Evolutionary conservation across 805 yeast species (phyloP).

Genomic region (Teunomyces gatunensis): DNA sequence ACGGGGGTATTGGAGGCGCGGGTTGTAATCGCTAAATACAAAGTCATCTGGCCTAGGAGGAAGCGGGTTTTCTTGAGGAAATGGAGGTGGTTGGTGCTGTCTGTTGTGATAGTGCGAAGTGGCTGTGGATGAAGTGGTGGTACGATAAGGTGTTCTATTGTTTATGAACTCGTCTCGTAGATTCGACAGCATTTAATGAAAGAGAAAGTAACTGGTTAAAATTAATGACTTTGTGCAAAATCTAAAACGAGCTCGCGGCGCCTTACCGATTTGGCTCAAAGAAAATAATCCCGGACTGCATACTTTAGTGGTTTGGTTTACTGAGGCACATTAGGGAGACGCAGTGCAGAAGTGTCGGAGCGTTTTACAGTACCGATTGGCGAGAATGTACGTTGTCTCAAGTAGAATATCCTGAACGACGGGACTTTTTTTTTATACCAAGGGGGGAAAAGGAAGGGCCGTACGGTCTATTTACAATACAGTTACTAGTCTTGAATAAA

Average conservation of each 20-base stretch:
- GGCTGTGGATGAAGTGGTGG: too few species aligned
- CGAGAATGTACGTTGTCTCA: neutral
- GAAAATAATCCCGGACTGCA: neutral
- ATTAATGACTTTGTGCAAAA: too few species aligned
- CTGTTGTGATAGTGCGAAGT: neutral
- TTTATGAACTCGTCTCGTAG: neutral
- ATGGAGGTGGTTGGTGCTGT: neutral
- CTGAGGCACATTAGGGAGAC: neutral
- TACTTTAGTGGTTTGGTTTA: neutral
- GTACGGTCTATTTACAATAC: too few species aligned
- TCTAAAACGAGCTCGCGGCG: too few species aligned
- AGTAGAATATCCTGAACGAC: neutral
- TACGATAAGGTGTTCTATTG: neutral
- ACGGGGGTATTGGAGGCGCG: constrained; percentile 1
- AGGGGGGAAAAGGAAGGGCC: too few species aligned
- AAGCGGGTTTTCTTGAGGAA: neutral
- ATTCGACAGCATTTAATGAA: neutral
- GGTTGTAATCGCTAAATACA: constrained; percentile 1
- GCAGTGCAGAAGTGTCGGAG: neutral
- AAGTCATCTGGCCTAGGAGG: constrained; percentile 3
- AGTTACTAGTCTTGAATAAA: too few species aligned
- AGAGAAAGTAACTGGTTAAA: too few species aligned
- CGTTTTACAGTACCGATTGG: neutral
- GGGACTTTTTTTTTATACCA: too few species aligned
- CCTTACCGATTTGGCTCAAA: too few species aligned